These are phyloP conservation scores for Trypanosoma lewisi DNA, from an alignment of 208 protist genomes.

Conservation along the genomic window DNA sequence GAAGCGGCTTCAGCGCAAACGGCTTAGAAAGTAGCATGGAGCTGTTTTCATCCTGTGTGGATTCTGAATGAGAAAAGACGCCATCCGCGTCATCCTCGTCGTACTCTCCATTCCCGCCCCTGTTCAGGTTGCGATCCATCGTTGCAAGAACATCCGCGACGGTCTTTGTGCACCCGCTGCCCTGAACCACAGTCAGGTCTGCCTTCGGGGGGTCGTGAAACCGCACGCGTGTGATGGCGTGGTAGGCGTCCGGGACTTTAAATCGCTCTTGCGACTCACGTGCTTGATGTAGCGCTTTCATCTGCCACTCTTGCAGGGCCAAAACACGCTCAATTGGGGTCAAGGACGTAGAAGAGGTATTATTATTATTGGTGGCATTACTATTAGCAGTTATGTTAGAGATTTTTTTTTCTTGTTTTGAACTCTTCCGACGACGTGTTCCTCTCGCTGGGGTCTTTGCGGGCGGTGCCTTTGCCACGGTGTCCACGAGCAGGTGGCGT, in stretches of 20 bases:
- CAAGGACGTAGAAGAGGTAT: too few relatives aligned
- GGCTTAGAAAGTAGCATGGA: conserved; percentile 32
- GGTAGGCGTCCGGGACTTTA: conserved; percentile 44
- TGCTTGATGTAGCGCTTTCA: conserved; percentile 33
- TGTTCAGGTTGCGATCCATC: conserved; percentile 33
- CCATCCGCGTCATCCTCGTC: neutral
- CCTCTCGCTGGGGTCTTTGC: neutral
- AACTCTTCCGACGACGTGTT: neutral
- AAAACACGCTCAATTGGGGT: conserved; percentile 48
- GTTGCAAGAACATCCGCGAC: conserved; percentile 49
- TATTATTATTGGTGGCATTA: too few relatives aligned
- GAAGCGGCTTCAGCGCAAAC: conserved; percentile 62
- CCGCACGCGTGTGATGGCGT: conserved; percentile 78
- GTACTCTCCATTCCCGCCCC: neutral
- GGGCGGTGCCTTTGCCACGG: neutral
- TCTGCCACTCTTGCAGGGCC: conserved; percentile 64
- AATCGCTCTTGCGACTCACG: conserved; percentile 43
- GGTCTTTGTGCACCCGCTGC: conserved; percentile 46
- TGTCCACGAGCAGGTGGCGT: conserved; percentile 36
- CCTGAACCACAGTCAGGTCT: conserved; percentile 58
- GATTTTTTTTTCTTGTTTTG: conserved; percentile 3
- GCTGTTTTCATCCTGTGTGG: neutral
- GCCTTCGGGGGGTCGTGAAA: conserved; percentile 53
- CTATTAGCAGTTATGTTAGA: neutral
- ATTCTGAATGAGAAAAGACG: neutral